phyloP scores from a whole-genome alignment of 176 grass and related monocot species.

The Avena eriantha region DNA sequence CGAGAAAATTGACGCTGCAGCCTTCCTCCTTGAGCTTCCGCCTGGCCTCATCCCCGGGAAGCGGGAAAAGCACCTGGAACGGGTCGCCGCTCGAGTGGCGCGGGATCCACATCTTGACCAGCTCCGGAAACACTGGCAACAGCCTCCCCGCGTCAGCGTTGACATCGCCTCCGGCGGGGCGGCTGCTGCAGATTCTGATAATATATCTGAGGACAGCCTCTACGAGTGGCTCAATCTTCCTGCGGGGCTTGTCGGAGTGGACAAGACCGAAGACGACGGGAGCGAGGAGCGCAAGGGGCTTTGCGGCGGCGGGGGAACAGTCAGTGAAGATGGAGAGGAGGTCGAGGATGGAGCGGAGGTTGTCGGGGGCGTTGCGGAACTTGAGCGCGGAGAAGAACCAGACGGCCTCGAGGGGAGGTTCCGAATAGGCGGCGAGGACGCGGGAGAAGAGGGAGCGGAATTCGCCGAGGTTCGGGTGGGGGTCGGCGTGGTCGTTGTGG shows the following conservation, averaged over 20 bases:
- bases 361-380: constrained; percentile 64
- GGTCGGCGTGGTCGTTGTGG: constrained; percentile 52
- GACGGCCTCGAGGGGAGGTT: constrained; percentile 80
- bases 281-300: constrained; percentile 81
- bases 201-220: constrained; percentile 74
- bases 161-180: background rate
- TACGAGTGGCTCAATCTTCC: constrained; percentile 65
- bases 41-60: constrained; percentile 63
- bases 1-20: constrained; percentile 48
- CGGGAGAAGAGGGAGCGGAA: constrained; percentile 80
- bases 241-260: constrained; percentile 62
- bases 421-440: constrained; percentile 61
- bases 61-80: constrained; percentile 74
- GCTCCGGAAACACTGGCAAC: constrained; percentile 75
- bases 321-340: constrained; percentile 64
- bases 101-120: constrained; percentile 81
- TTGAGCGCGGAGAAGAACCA: constrained; percentile 89
- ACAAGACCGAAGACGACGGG: constrained; percentile 74
- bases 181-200: constrained; percentile 77
- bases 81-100: constrained; percentile 46
- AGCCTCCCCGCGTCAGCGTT: constrained; percentile 33
- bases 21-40: background rate
- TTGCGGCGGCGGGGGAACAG: constrained; percentile 56
- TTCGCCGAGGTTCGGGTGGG: constrained; percentile 64
- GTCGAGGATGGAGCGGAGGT: constrained; percentile 70